Evolutionary conservation across 208 protist species (phyloP).

Genomic region (Leishmania gerbilli): DNA sequence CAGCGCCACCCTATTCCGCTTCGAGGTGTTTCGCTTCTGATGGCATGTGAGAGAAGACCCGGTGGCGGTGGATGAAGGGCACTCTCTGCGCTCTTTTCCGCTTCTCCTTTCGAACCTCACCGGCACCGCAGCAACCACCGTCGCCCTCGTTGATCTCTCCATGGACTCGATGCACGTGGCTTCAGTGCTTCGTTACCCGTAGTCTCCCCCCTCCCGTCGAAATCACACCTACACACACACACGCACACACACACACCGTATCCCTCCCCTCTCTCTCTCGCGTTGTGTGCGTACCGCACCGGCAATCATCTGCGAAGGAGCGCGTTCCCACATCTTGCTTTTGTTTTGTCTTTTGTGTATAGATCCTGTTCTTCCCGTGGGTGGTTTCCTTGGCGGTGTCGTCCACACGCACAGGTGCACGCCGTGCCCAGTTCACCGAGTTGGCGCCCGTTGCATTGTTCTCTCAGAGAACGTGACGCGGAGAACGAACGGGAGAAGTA

Average conservation of each 20-base stretch:
- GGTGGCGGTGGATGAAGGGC: background rate
- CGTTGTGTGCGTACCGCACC: background rate
- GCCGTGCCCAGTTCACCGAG: background rate
- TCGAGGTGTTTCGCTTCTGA: no score
- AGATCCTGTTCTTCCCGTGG: background rate
- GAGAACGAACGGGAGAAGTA: background rate
- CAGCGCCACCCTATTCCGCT: no score
- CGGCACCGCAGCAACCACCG: background rate
- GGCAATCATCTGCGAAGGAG: no score
- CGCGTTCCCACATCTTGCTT: no score
- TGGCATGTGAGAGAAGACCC: no score
- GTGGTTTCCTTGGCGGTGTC: background rate
- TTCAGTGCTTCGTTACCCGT: background rate
- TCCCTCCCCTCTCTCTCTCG: background rate
- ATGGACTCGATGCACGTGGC: background rate
- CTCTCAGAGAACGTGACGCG: background rate
- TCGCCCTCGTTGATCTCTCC: background rate
- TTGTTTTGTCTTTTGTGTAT: background rate
- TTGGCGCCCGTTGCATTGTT: background rate
- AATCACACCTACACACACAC: slow-evolving; percentile 5
- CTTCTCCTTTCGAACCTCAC: background rate
- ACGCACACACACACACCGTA: slow-evolving; percentile 4
- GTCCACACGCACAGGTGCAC: background rate
- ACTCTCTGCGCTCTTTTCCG: background rate
- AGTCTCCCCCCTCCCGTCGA: background rate